phyloP scores from a whole-genome alignment of 768 basidiomycete genomes.

The Tulasnella sp. region DNA sequence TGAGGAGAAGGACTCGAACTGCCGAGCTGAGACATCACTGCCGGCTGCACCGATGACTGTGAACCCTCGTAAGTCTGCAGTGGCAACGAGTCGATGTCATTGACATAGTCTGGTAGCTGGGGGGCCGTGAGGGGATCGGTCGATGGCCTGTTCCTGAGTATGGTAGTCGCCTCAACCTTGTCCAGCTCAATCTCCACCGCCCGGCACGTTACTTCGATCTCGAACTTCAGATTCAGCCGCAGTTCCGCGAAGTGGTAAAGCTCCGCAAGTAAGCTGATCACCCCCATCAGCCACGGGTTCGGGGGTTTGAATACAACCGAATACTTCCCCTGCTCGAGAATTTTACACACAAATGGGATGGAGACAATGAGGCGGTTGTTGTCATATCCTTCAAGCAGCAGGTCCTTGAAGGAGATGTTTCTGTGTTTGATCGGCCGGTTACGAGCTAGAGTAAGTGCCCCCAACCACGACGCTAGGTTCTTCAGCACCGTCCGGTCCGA shows the following conservation, averaged over 20 bases:
- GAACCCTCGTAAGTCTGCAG: conserved; percentile 55
- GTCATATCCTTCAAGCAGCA: conserved; percentile 93
- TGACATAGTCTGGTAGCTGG: conserved; percentile 64
- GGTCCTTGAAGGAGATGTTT: conserved; percentile 92
- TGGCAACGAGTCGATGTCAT: conserved; percentile 67
- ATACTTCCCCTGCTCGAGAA: conserved; percentile 77
- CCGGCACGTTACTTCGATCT: conserved; percentile 95
- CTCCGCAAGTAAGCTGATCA: conserved; percentile 82
- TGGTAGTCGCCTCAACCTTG: conserved; percentile 67
- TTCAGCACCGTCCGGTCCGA: conserved; percentile 81
- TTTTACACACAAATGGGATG: conserved; percentile 97
- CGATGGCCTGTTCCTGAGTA: conserved; percentile 67
- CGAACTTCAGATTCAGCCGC: conserved; percentile 94
- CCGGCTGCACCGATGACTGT: not conserved
- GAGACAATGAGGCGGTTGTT: conserved; percentile 82
- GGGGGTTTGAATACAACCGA: conserved; percentile 92
- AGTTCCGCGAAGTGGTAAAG: conserved; percentile 96
- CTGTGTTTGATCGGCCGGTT: conserved; percentile 87
- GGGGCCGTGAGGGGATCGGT: conserved; percentile 47
- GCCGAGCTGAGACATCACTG: not conserved
- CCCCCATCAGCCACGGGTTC: conserved; percentile 97
- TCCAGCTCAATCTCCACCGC: conserved; percentile 79
- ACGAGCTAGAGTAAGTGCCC: conserved; percentile 82
- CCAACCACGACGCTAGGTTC: conserved; percentile 93
- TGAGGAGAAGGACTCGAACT: conserved; percentile 46